These are phyloP conservation scores for Penicillium dipodomyicola DNA, from an alignment of 495 filamentous ascomycete species.

Conservation along the genomic window DNA sequence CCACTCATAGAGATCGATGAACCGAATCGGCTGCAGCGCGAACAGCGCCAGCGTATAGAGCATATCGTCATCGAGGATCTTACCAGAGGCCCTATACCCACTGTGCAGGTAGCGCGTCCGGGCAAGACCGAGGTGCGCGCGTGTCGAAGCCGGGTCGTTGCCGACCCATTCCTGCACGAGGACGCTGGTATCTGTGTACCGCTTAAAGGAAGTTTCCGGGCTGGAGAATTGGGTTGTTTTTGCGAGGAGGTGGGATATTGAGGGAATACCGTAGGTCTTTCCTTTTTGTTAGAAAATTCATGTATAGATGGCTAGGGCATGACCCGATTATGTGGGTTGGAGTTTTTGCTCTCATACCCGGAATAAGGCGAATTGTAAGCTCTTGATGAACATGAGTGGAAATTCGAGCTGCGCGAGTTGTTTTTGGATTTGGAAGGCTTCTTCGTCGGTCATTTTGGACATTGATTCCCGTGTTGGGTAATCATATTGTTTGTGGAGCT, in stretches of 20 bases:
- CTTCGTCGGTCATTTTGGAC: slow-evolving; percentile 59
- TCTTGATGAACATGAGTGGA: slow-evolving; percentile 53
- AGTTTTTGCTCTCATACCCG: slow-evolving; percentile 34
- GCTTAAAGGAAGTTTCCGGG: slow-evolving; percentile 52
- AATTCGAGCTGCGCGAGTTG: slow-evolving; percentile 53
- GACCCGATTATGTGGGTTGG: background rate
- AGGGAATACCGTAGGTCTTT: slow-evolving; percentile 65
- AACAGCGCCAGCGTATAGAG: slow-evolving; percentile 67
- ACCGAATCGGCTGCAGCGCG: slow-evolving; percentile 56
- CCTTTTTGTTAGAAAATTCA: background rate
- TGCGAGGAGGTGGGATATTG: slow-evolving; percentile 56
- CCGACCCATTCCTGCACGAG: slow-evolving; percentile 57
- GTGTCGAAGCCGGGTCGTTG: slow-evolving; percentile 45
- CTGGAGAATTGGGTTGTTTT: slow-evolving; percentile 58
- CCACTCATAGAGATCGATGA: slow-evolving; percentile 63
- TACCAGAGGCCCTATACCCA: slow-evolving; percentile 55
- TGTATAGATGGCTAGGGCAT: background rate
- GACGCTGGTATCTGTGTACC: slow-evolving; percentile 61
- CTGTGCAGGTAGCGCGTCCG: slow-evolving; percentile 68
- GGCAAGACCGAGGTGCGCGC: slow-evolving; percentile 52
- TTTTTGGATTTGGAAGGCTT: slow-evolving; percentile 57
- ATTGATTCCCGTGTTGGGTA: slow-evolving; percentile 55
- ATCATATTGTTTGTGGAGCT: slow-evolving; percentile 46
- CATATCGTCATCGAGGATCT: slow-evolving; percentile 63
- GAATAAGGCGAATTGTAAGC: slow-evolving; percentile 65